phyloP scores from a whole-genome alignment of 768 basidiomycete genomes.

The Tricholoma furcatifolium region DNA sequence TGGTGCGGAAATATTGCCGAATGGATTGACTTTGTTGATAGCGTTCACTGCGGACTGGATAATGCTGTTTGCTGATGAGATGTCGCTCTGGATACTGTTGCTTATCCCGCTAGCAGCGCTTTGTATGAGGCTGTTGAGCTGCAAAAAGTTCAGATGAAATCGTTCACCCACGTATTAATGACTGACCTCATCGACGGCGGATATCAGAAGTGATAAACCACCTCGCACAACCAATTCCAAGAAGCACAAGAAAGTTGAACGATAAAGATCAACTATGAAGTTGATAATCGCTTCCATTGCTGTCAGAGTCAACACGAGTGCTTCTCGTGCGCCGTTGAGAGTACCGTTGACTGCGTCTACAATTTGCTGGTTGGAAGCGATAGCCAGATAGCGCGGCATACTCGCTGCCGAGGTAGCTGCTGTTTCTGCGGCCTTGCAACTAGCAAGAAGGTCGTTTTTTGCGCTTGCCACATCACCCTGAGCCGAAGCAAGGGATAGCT shows the following conservation, averaged over 20 bases:
- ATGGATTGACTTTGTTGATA: slow-evolving; percentile 77
- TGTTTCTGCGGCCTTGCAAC: slow-evolving; percentile 81
- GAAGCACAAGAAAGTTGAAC: slow-evolving; percentile 92
- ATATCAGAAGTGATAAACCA: slow-evolving; percentile 74
- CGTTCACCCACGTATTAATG: background rate
- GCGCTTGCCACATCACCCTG: slow-evolving; percentile 66
- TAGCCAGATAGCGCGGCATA: slow-evolving; percentile 86
- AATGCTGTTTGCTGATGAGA: slow-evolving; percentile 63
- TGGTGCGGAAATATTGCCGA: slow-evolving; percentile 66
- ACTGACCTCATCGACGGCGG: slow-evolving; percentile 79
- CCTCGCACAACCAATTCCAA: slow-evolving; percentile 87
- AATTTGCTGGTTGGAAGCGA: slow-evolving; percentile 80
- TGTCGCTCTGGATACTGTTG: slow-evolving; percentile 71
- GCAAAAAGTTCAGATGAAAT: slow-evolving; percentile 4
- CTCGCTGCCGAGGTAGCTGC: slow-evolving; percentile 82
- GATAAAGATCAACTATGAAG: slow-evolving; percentile 90
- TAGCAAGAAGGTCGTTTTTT: slow-evolving; percentile 74
- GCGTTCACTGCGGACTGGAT: slow-evolving; percentile 62
- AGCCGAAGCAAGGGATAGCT: slow-evolving; percentile 68
- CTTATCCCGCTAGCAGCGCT: slow-evolving; percentile 57
- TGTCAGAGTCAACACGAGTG: slow-evolving; percentile 73
- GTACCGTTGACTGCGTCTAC: slow-evolving; percentile 76
- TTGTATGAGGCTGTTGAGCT: slow-evolving; percentile 75
- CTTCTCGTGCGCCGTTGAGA: slow-evolving; percentile 71
- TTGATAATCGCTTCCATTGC: slow-evolving; percentile 86